These are phyloP conservation scores for Capillidium heterosporum DNA, from an alignment of 371 early-diverging fungal genomes.

Conservation along the genomic window DNA sequence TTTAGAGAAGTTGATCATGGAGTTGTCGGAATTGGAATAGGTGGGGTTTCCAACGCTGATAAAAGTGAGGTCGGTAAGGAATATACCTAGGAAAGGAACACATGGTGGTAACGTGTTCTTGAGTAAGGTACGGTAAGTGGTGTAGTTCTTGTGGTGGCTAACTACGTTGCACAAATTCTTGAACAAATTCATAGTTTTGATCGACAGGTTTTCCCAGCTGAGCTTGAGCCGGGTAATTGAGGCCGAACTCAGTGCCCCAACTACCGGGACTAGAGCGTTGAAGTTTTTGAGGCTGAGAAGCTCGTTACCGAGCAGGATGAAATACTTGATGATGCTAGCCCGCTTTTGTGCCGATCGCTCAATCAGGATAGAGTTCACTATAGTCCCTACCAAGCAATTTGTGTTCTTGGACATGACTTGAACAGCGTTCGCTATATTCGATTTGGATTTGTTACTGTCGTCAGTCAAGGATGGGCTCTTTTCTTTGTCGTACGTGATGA, in stretches of 20 bases:
- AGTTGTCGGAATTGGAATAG: constrained; percentile 20
- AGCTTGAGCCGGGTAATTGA: constrained; percentile 46
- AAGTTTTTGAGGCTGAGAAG: constrained; percentile 47
- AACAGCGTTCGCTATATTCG: constrained; percentile 9
- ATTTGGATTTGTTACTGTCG: too few relatives aligned
- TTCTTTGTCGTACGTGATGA: constrained; percentile 28
- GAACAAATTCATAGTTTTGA: constrained; percentile 26
- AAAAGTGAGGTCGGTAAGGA: constrained; percentile 73
- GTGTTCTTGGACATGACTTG: constrained; percentile 1
- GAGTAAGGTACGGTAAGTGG: constrained; percentile 47
- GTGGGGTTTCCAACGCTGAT: constrained; percentile 49
- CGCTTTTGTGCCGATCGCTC: constrained; percentile 65
- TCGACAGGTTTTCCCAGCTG: constrained; percentile 47
- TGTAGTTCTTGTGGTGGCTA: constrained; percentile 49
- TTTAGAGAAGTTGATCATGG: constrained; percentile 53
- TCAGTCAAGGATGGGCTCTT: constrained; percentile 16
- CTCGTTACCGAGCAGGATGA: constrained; percentile 24
- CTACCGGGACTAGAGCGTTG: constrained; percentile 59
- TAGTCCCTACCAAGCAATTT: constrained; percentile 26
- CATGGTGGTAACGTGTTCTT: constrained; percentile 44
- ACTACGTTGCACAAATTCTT: constrained; percentile 35
- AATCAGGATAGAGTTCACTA: constrained; percentile 49
- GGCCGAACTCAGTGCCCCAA: constrained; percentile 55
- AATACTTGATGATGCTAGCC: constrained; percentile 55
- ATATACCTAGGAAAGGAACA: constrained; percentile 68